These are phyloP conservation scores for Viridothelium virens DNA, from an alignment of 495 filamentous ascomycete species.

Conservation along the genomic window DNA sequence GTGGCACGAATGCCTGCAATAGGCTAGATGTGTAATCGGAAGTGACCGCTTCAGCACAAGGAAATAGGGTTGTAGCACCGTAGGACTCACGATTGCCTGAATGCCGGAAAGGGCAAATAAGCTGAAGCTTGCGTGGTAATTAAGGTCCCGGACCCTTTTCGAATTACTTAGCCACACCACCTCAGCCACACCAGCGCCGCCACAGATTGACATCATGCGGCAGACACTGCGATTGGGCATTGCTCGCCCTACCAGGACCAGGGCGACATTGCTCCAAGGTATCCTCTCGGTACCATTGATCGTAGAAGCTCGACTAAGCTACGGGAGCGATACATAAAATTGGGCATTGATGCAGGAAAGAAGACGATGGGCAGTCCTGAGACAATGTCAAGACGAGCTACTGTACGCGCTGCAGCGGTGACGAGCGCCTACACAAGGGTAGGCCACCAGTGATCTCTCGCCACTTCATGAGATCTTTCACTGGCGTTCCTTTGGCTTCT, in stretches of 20 bases:
- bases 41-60: too few relatives aligned
- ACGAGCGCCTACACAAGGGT: background rate
- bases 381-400: conserved; percentile 6
- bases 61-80: too few relatives aligned
- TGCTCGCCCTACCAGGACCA: background rate
- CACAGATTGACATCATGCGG: conserved; percentile 3
- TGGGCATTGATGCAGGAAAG: background rate
- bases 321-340: background rate
- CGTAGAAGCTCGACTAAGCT: background rate
- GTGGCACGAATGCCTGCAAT: too few relatives aligned
- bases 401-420: conserved; percentile 7
- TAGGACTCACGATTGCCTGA: too few relatives aligned
- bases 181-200: background rate
- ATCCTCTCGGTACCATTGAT: background rate
- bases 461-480: background rate
- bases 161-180: conserved; percentile 1
- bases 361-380: background rate
- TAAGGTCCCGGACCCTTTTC: background rate
- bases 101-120: too few relatives aligned
- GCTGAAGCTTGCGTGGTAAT: background rate
- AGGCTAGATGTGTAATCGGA: too few relatives aligned
- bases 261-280: background rate
- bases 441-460: conserved; percentile 3
- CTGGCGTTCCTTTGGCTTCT: background rate
- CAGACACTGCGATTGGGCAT: background rate